Evolutionary conservation across 1,139 yeast species (phyloP), one percentile per base, ranked within the genome.

Genomic region (Debaryomyces udenii): DNA sequence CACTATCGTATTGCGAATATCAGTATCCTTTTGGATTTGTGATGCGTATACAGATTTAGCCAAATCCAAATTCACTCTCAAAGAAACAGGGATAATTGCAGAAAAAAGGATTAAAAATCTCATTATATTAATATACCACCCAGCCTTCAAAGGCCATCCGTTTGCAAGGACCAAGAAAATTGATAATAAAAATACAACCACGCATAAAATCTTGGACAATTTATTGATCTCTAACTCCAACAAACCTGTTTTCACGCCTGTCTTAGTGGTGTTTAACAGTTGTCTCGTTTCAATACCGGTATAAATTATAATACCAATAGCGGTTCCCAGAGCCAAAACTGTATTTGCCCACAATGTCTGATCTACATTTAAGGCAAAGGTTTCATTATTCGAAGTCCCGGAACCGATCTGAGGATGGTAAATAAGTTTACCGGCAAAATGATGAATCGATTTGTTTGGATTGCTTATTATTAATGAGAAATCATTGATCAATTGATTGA

Each of bases 331-430:
- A 0, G 99, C 99, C 26, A 94, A 69, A 0, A 94, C 97, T 0
- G 99, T 93, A 59, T 94, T 94, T 9, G 98, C 98, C 99, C 99
- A 94, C 56, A 94, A 65, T 0, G 99, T 89, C 57, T 93, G 93
- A 61, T 94, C 99, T 3, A 93, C 81, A 2, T 86, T 74, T 24
- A 94, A 68, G 3, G 96, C 91, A 27, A 77, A 71, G 1, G 83
- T 70, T 31, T 80, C 75, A 35, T 75, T 78, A 35, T 72, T 70
- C 14, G 47, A 44, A 10, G 56, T 43, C 4, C 56, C 52, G 3
- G 56, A 45, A 4, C 44, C 46, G 3, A 60, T 52, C 14, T 61
- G 59, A 40, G 59, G 52, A 14, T 64, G 68, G 50, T 73, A 74
- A 6, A 80, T 68, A 26, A 89, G 60, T 48, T 81, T 85, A 11